phyloP scores from a whole-genome alignment of 2,329 filamentous ascomycete species.

The Cordyceps tenuipes region DNA sequence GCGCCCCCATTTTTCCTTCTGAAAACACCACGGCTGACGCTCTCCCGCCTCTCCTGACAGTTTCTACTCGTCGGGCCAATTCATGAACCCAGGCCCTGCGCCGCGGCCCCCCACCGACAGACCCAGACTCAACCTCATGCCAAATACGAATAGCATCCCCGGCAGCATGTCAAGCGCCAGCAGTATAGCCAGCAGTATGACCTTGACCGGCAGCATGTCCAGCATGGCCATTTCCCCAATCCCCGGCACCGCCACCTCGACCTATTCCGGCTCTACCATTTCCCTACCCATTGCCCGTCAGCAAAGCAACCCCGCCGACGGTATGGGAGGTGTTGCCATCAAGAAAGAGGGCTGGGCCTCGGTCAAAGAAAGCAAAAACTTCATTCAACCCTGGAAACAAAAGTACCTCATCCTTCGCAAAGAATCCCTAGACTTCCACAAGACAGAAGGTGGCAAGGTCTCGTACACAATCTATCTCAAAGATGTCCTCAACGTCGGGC shows the following conservation, averaged over 20 bases:
- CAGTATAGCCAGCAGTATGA: slow-evolving; percentile 22
- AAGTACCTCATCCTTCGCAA: slow-evolving; percentile 89
- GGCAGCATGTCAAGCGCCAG: slow-evolving; percentile 62
- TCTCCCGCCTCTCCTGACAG: not conserved
- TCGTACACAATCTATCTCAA: slow-evolving; percentile 78
- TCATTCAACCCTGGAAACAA: slow-evolving; percentile 81
- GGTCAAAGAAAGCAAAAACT: slow-evolving; percentile 83
- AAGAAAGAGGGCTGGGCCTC: slow-evolving; percentile 77
- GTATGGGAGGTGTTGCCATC: slow-evolving; percentile 59
- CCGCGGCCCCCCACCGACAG: slow-evolving; percentile 81
- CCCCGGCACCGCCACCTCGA: slow-evolving; percentile 56
- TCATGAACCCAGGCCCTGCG: slow-evolving; percentile 96
- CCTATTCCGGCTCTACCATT: slow-evolving; percentile 63
- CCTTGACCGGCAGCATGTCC: slow-evolving; percentile 65
- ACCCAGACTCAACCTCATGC: slow-evolving; percentile 72
- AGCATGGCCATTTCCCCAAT: slow-evolving; percentile 69
- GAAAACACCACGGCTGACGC: not conserved
- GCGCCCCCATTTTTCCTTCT: not conserved
- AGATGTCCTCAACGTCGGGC: slow-evolving; percentile 81
- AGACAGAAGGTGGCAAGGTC: slow-evolving; percentile 58
- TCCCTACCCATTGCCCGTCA: slow-evolving; percentile 60
- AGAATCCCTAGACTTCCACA: slow-evolving; percentile 89
- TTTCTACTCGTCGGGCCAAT: slow-evolving; percentile 56
- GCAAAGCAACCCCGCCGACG: slow-evolving; percentile 52
- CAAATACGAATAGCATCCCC: slow-evolving; percentile 58